Evolutionary conservation across 495 filamentous ascomycete species (phyloP).

Genomic region (Hyaloscypha hepaticicola): DNA sequence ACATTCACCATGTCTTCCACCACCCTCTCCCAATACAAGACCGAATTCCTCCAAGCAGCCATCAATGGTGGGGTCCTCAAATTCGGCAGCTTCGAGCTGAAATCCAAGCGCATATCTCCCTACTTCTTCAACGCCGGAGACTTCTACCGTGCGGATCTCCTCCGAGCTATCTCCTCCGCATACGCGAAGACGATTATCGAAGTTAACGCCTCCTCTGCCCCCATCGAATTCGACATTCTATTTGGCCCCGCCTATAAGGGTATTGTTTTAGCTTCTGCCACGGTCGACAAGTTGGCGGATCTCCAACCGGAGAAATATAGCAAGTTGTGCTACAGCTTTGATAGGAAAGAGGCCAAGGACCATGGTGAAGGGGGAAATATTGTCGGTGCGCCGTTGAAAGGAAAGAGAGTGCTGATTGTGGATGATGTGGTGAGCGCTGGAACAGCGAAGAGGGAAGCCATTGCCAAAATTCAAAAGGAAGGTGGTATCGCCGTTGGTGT

Average conservation of each 20-base stretch:
- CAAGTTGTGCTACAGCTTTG: conserved; percentile 77
- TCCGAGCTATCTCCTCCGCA: conserved; percentile 70
- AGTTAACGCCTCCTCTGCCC: conserved; percentile 34
- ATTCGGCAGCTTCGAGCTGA: conserved; percentile 87
- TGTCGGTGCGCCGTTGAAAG: conserved; percentile 79
- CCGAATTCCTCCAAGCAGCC: conserved; percentile 68
- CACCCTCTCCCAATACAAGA: conserved; percentile 51
- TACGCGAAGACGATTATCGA: conserved; percentile 72
- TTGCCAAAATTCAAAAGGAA: conserved; percentile 75
- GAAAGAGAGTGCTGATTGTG: conserved; percentile 82
- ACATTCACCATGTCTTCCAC: conserved; percentile 25
- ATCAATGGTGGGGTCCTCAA: conserved; percentile 73
- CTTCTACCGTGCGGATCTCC: conserved; percentile 74
- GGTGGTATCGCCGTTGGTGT: conserved; percentile 83
- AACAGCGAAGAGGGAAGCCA: conserved; percentile 87
- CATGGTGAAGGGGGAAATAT: conserved; percentile 93
- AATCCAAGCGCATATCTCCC: conserved; percentile 89
- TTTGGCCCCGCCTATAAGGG: conserved; percentile 96
- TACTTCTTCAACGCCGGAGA: conserved; percentile 97
- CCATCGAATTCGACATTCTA: conserved; percentile 61
- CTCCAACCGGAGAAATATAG: conserved; percentile 56
- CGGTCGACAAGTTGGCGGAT: conserved; percentile 65
- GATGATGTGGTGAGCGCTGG: conserved; percentile 97
- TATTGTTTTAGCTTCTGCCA: conserved; percentile 77
- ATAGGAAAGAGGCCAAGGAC: conserved; percentile 92